These are phyloP conservation scores for Entomophthora muscae DNA, from an alignment of 371 early-diverging fungal genomes.

Conservation along the genomic window DNA sequence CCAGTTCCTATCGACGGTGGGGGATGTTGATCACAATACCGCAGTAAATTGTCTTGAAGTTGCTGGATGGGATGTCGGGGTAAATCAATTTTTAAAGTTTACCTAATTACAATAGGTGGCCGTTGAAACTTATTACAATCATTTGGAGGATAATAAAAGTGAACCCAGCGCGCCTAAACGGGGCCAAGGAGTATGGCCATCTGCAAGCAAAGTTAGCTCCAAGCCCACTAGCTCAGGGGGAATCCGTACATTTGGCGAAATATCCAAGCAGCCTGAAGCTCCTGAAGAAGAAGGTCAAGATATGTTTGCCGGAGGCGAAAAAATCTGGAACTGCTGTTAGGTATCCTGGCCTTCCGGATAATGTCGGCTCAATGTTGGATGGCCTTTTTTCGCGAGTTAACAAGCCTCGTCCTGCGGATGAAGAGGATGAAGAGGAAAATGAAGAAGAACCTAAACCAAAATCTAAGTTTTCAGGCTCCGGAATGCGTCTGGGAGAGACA, in stretches of 20 bases:
- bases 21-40: not conserved
- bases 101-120: not conserved
- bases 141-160: not conserved
- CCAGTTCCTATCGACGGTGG: not conserved
- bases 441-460: not conserved
- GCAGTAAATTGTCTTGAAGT: not conserved
- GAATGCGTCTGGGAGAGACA: not conserved
- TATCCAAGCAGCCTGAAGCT: not conserved
- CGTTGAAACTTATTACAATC: not conserved
- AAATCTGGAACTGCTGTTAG: conserved; percentile 4
- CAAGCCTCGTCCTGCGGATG: not conserved
- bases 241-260: conserved; percentile 1
- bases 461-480: too few relatives aligned
- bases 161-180: not conserved
- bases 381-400: not conserved
- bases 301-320: conserved; percentile 9
- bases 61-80: not conserved
- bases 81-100: not conserved
- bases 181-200: not conserved
- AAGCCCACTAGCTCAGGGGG: not conserved
- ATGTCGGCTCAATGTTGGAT: not conserved
- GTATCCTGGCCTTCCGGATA: not conserved
- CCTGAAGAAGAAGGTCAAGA: conserved; percentile 3
- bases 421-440: not conserved
- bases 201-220: not conserved